Base-by-base conservation (phyloP, 1,284 basidiomycete species). In the Papiliotrema fonsecae region DNA sequence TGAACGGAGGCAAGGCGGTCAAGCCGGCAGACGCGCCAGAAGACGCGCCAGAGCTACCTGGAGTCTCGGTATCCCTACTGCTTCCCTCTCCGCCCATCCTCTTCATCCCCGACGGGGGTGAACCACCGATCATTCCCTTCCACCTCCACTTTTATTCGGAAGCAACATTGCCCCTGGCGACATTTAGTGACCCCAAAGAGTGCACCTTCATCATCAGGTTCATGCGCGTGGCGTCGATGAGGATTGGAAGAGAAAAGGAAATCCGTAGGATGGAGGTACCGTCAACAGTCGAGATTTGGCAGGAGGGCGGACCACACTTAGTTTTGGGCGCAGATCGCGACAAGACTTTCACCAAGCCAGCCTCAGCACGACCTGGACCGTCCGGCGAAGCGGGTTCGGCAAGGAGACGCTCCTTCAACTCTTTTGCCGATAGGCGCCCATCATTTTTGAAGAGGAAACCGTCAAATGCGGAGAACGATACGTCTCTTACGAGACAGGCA, bases 41-140 rank as follows among this genome's bases (percentile, higher is more conserved):
- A 22, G 36, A 39, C 2, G 26, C 22, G 11, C 16, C 44, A 5
- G 28, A 31, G 10, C n/a, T 22, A 11, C 52, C 52, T 18, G 62
- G 61, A 4, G 56, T 67, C 16, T 46, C 63, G 26, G 59, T 52
- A 14, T 47, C 51, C 7, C 48, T 67, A 13, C 58, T 65, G 10
- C 46, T 67, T 9, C 65, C 65, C 18, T 62, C 64, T 9, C 65
- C 65, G 9, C 60, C 63, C n/a, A 65, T 67, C 49, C 40, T 65
- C 9, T 62, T 57, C 36, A 48, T 67, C 34, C 50, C 58, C 1
- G 39, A 43, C 2, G 41, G 37, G 3, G 41, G 37, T 6, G 37
- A 34, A 13, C 58, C 61, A 3, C 60, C 64, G 2, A 51, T 55
- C 1, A 62, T 67, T 32, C 63, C 65, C 0, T 65, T 67, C 37